A percentile compares a stretch with the other conserved stretches of the same genome.
Conservation (phyloP, 1,139 yeast genomes). For the Torulaspora globosa region DNA sequence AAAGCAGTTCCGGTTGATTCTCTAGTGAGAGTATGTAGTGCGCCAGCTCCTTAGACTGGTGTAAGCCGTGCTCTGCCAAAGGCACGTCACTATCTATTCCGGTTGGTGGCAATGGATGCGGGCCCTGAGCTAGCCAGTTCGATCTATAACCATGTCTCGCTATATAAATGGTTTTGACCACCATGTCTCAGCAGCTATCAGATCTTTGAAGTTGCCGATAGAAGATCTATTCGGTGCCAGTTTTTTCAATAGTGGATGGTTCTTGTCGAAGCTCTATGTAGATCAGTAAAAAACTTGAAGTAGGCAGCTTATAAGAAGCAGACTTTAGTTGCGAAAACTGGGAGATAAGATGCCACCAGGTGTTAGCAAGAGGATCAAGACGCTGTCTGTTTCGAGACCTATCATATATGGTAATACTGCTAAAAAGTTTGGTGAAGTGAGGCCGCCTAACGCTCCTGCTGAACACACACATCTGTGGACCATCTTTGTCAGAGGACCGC, state of each 20-base stretch:
- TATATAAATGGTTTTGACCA: conserved; percentile 40
- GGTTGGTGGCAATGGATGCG: conserved; percentile 71
- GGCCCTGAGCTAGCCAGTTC: conserved; percentile 70
- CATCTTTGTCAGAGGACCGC: conserved; percentile 80
- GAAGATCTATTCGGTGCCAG: background rate
- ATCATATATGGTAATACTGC: conserved; percentile 86
- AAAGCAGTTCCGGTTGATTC: conserved; percentile 57
- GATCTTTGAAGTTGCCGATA: background rate
- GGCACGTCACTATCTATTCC: conserved; percentile 82
- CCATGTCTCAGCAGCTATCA: conserved; percentile 21
- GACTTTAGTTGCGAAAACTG: background rate
- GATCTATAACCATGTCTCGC: conserved; percentile 72
- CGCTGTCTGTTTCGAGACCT: conserved; percentile 79
- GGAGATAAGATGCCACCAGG: conserved; percentile 26
- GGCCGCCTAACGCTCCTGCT: conserved; percentile 68
- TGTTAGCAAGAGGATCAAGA: conserved; percentile 41
- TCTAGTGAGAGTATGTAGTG: conserved; percentile 44
- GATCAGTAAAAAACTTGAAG: background rate
- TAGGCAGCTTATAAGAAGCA: background rate
- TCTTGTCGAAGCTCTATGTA: background rate
- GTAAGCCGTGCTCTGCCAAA: conserved; percentile 72
- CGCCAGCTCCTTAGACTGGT: conserved; percentile 74
- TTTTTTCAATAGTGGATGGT: background rate
- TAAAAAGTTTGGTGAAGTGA: conserved; percentile 57
- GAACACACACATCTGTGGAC: conserved; percentile 98